These are phyloP conservation scores for Rhipidocladum racemiflorum DNA, from an alignment of 176 grass and related monocot genomes.

Conservation along the genomic window DNA sequence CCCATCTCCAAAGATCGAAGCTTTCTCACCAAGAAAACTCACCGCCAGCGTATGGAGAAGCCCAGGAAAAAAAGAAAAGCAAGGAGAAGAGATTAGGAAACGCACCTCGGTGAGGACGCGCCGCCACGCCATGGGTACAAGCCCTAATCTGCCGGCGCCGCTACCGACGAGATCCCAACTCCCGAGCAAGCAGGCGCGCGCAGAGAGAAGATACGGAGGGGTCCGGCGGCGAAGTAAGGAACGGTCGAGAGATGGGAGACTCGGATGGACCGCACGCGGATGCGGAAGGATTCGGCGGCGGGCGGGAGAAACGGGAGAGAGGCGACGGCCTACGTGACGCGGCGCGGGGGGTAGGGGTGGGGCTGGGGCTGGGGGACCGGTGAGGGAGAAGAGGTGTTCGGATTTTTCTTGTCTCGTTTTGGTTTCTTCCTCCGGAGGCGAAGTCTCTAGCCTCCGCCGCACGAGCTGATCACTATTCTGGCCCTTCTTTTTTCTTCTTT, in stretches of 20 bases:
- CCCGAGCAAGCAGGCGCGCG: neutral
- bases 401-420: constrained; percentile 2
- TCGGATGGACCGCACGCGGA: neutral
- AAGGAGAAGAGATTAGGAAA: neutral
- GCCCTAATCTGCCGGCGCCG: constrained; percentile 19
- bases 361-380: neutral
- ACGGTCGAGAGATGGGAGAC: neutral
- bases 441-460: neutral
- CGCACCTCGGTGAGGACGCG: constrained; percentile 47
- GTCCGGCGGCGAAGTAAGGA: neutral
- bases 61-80: neutral
- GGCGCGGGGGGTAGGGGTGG: neutral
- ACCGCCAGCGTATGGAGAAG: neutral
- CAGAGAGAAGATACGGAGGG: neutral
- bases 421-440: neutral
- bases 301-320: neutral
- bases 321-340: constrained; percentile 20
- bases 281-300: too few species aligned
- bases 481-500: too few species aligned
- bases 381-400: neutral
- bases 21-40: neutral
- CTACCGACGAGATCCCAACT: constrained; percentile 34
- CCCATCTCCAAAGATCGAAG: constrained; percentile 16
- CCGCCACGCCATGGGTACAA: constrained; percentile 43
- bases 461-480: too few species aligned